A percentile compares a stretch with the other conserved stretches of the same genome.
Evolutionary conservation across 495 filamentous ascomycete genomes (phyloP).

Genomic region (Neurospora sp.): DNA sequence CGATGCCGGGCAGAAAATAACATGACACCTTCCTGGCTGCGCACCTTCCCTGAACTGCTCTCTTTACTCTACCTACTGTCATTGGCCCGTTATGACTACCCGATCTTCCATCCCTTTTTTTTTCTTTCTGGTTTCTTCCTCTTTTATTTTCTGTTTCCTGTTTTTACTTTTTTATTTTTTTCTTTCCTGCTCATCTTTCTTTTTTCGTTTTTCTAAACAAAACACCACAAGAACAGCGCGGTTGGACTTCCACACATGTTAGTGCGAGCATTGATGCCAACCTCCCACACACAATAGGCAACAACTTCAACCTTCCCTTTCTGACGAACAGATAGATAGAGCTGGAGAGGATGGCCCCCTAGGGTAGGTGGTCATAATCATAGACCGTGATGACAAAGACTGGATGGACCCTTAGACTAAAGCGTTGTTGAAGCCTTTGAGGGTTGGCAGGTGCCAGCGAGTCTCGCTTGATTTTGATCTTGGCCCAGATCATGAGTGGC

Average conservation of each 20-base stretch:
- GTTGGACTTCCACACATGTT: too few species aligned
- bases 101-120: too few species aligned
- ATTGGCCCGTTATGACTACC: too few species aligned
- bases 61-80: too few species aligned
- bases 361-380: neutral
- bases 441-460: neutral
- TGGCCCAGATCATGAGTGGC: neutral
- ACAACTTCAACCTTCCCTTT: neutral
- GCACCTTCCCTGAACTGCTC: neutral
- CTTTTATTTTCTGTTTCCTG: too few species aligned
- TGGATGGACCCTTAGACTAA: neutral
- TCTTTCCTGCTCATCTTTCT: too few species aligned
- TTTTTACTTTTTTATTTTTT: too few species aligned
- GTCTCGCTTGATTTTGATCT: neutral
- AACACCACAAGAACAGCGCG: too few species aligned
- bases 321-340: neutral
- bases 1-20: neutral
- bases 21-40: neutral
- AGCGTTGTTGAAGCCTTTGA: neutral
- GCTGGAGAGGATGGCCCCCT: neutral
- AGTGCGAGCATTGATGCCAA: too few species aligned
- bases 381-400: neutral
- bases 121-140: too few species aligned
- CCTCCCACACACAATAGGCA: too few species aligned
- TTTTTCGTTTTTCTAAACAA: too few species aligned